Evolutionary conservation across 495 filamentous ascomycete species (phyloP), one percentile per base, ranked within the genome.

Genomic region (Aspergillus carlsbadensis): DNA sequence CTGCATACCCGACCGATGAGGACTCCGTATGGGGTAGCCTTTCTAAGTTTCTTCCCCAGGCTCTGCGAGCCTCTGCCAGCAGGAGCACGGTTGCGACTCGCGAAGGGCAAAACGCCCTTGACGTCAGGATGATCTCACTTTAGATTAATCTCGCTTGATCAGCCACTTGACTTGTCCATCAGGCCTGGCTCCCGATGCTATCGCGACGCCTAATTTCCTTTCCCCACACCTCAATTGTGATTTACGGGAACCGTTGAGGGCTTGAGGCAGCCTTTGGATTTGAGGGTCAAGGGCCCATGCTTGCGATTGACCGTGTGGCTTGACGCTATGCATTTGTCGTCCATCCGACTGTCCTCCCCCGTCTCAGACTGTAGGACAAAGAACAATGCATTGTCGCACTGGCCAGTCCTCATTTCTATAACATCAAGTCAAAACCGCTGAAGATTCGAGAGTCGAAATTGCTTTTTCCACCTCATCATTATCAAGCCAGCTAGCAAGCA

Each of bases 71-170:
- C 26, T 29, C 26, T 29, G n/a, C n/a, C 26, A 29, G 8, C 26
- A 29, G 26, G 26, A n/a, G n/a, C n/a, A 8, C 26, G 8, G 29
- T 46, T 14, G 29, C 24, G 14, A 10, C 24, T 46, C n/a, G n/a
- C n/a, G n/a, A 29, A 8, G 8, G 26, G 8, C 13, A 35, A 37
- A 39, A 39, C 33, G 47, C 47, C 47, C 17, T 26, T 26, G 34
- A 50, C 47, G 47, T 50, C 47, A 50, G 36, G 13, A 37, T 50
- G 47, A 50, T 39, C 47, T 39, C 47, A 50, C 47, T 5, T 2
- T 20, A 21, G 20, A 50, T 29, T 39, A 50, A 49, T 14, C 20
- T 36, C 29, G 17, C 15, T 33, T 31, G 45, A 50, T 50, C 47
- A 39, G 47, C 47, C 14, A 39, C 20, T 50, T 18, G 22, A 43